These are phyloP conservation scores for Rhodamnia argentea DNA, from an alignment of 345 rosid genomes.

Conservation along the genomic window DNA sequence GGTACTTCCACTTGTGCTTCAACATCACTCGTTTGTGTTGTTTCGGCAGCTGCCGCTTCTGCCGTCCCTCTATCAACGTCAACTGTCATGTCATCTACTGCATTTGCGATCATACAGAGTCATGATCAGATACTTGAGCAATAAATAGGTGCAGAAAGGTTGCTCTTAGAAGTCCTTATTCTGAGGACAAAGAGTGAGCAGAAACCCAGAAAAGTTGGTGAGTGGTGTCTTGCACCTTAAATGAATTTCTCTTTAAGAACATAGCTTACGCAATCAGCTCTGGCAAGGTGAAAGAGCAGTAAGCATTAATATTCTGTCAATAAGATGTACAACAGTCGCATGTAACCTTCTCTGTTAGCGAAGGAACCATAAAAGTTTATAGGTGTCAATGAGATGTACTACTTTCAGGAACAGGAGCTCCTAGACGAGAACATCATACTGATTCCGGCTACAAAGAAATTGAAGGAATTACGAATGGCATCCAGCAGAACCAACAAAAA, in stretches of 20 bases:
- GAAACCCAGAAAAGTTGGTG: neutral
- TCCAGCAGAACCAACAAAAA: neutral
- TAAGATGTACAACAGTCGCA: neutral
- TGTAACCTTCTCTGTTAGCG: neutral
- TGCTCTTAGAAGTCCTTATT: neutral
- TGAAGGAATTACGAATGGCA: neutral
- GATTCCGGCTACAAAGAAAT: neutral
- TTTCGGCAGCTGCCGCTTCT: no score
- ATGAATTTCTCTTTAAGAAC: neutral
- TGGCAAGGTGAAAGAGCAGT: neutral
- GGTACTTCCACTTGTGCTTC: no score
- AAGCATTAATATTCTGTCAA: neutral
- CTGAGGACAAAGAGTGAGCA: neutral
- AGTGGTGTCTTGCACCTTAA: neutral
- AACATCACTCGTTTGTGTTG: no score
- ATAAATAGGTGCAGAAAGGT: neutral
- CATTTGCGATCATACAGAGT: neutral
- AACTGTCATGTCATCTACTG: conserved; percentile 17
- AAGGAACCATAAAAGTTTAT: neutral
- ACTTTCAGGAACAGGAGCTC: neutral
- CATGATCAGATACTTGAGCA: neutral
- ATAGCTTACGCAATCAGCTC: neutral
- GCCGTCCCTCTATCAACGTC: no score
- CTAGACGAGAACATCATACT: neutral
- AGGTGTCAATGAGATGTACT: neutral